These are phyloP conservation scores for Mrakia gelida DNA, from an alignment of 768 basidiomycete genomes.

Conservation along the genomic window DNA sequence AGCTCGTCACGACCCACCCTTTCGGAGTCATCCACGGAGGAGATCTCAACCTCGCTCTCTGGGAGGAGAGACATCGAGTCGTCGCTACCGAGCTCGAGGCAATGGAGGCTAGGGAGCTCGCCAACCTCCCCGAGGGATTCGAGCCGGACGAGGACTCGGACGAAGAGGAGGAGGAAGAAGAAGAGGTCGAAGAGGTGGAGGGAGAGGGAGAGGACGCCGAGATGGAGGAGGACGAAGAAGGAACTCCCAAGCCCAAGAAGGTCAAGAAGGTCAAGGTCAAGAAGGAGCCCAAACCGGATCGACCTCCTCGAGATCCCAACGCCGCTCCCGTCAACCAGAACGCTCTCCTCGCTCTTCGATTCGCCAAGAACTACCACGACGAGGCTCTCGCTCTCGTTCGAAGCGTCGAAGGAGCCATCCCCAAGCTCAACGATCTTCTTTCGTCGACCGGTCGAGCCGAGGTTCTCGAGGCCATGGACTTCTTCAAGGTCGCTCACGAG, in stretches of 20 bases:
- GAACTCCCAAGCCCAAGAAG: conserved; percentile 8
- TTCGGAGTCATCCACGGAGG: conserved; percentile 82
- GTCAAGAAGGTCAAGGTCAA: conserved; percentile 41
- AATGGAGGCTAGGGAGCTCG: conserved; percentile 57
- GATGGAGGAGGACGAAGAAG: conserved; percentile 42
- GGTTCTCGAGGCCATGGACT: conserved; percentile 56
- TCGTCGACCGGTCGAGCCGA: conserved; percentile 62
- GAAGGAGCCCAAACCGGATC: conserved; percentile 61
- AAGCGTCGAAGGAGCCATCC: conserved; percentile 63
- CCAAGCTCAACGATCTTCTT: conserved; percentile 67
- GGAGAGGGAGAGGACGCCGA: conserved; percentile 44
- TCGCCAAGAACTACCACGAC: conserved; percentile 78
- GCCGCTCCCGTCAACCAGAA: conserved; percentile 53
- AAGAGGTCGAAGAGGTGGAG: conserved; percentile 33
- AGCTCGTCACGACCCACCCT: conserved; percentile 79
- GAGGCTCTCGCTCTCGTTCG: conserved; percentile 82
- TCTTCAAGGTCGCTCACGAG: conserved; percentile 75
- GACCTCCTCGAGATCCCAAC: conserved; percentile 10
- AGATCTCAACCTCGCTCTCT: conserved; percentile 63
- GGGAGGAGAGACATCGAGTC: conserved; percentile 65
- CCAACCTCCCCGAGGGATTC: conserved; percentile 43
- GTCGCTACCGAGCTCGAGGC: conserved; percentile 63
- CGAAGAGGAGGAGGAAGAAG: conserved; percentile 48
- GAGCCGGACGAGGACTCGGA: conserved; percentile 46
- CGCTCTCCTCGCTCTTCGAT: conserved; percentile 60